Evolutionary conservation across 1,284 basidiomycete species (phyloP).

Genomic region (Trichosporon asahii): DNA sequence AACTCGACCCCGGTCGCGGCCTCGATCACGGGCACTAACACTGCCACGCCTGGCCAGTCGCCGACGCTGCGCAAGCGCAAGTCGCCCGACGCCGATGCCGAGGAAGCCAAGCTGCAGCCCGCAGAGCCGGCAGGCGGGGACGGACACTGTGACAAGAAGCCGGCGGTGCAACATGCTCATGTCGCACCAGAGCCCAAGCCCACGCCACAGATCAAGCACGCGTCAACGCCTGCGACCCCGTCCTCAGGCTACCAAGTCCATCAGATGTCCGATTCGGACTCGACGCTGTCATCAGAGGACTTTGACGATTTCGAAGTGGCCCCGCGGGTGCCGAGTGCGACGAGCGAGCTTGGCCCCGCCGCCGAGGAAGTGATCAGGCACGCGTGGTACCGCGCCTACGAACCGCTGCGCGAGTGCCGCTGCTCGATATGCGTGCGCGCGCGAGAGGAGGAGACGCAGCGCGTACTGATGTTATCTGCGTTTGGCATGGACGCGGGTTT

Average conservation of each 20-base stretch:
- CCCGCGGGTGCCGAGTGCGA: conserved; percentile 12
- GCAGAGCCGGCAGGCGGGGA: not conserved
- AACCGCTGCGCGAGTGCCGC: conserved; percentile 17
- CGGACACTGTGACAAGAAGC: conserved; percentile 1
- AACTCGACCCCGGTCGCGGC: conserved; percentile 11
- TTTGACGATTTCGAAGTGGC: conserved; percentile 6
- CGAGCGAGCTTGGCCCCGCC: conserved; percentile 13
- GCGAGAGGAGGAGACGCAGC: conserved; percentile 7
- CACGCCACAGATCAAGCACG: not conserved
- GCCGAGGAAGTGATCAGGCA: conserved; percentile 4
- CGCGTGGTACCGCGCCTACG: conserved; percentile 13
- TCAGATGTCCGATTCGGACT: conserved; percentile 11
- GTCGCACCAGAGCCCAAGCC: not conserved
- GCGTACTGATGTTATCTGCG: not conserved
- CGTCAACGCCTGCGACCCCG: not conserved
- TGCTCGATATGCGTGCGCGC: conserved; percentile 21
- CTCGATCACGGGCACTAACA: not conserved
- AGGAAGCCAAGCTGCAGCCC: not conserved
- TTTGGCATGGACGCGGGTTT: not conserved
- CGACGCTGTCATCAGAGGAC: conserved; percentile 10
- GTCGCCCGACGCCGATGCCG: conserved; percentile 16
- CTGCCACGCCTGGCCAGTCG: conserved; percentile 11
- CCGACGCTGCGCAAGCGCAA: conserved; percentile 23
- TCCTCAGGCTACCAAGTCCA: not conserved
- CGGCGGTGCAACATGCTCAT: not conserved